These are phyloP conservation scores for Fusarium mangiferae DNA, from an alignment of 2,329 filamentous ascomycete genomes.

Conservation along the genomic window DNA sequence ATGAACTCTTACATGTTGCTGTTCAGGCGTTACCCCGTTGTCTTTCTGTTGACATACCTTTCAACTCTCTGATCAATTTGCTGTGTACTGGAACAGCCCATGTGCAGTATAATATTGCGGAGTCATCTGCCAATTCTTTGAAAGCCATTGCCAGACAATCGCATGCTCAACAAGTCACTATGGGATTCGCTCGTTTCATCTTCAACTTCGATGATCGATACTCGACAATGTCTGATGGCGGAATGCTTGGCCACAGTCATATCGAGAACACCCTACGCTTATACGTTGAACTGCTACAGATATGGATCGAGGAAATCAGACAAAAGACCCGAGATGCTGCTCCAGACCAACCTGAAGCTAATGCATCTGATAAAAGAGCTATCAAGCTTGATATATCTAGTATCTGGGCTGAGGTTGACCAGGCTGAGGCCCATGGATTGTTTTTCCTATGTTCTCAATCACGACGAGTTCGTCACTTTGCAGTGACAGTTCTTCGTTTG, in stretches of 20 bases:
- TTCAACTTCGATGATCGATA: conserved; percentile 99
- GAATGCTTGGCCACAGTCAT: conserved; percentile 92
- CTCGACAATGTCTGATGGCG: conserved; percentile 96
- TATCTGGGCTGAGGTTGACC: conserved; percentile 92
- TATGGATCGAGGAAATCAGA: conserved; percentile 98
- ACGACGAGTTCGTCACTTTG: conserved; percentile 85
- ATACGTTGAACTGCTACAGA: conserved; percentile 92
- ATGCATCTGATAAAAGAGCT: conserved; percentile 73
- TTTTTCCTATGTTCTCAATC: conserved; percentile 99
- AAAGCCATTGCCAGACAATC: conserved; percentile 95
- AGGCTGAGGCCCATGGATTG: conserved; percentile 94
- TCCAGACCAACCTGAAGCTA: conserved; percentile 71
- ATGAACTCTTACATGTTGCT: conserved; percentile 93
- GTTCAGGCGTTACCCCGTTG: conserved; percentile 96
- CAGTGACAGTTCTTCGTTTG: conserved; percentile 89
- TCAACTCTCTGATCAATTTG: conserved; percentile 93
- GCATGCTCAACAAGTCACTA: conserved; percentile 94
- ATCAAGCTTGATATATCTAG: conserved; percentile 86
- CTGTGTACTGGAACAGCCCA: conserved; percentile 97
- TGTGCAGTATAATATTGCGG: conserved; percentile 90
- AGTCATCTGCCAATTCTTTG: conserved; percentile 89
- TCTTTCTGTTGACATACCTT: conserved; percentile 87
- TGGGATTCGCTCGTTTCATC: conserved; percentile 96
- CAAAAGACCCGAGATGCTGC: conserved; percentile 81
- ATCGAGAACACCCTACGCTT: conserved; percentile 93